Evolutionary conservation across 2,329 filamentous ascomycete species (phyloP), one percentile per base, ranked within the genome.

Genomic region (Verticillium zaregamsianum): DNA sequence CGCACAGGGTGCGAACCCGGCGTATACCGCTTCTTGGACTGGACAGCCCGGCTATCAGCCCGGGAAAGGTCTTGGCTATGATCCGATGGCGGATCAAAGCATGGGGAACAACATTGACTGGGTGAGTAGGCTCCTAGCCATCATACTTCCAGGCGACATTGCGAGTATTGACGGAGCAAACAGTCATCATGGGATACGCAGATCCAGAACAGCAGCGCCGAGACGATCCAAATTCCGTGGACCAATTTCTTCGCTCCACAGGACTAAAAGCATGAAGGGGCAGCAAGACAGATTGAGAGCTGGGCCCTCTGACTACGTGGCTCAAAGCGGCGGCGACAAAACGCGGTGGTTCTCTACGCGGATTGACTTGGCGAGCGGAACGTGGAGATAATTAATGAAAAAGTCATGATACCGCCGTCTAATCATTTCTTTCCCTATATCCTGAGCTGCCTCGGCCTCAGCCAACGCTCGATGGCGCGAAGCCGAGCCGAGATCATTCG

Each of bases 181-280:
- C 35, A 70, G 70, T 60, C 68, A 9, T 59, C 61, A 0, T 71
- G 68, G 66, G 70, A 71, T 55, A 66, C 66, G 32, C 68, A 71
- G 55, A 64, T 71, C 8, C 66, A 68, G n/a, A 68, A 68, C 40
- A 57, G 65, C 49, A 66, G 57, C 40, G 64, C 62, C n/a, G 69
- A 70, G n/a, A 58, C 49, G n/a, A 25, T 64, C 17, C 66, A 71
- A 59, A 68, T 71, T 52, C 68, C 66, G 3, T 71, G 69, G 69
- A 66, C 62, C 37, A 61, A 63, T 6, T 70, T 70, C 59, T 70
- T 69, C 12, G 8, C 45, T 23, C 45, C 25, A 14, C 23, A 14
- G 5, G 45, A 52, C 2, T 52, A 11, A 52, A 23, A 20, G 5
- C 20, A 20, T 14, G 5, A 20, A 4, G 6, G 17, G 17, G n/a